Evolutionary conservation across 2,329 filamentous ascomycete species (phyloP).

Genomic region (Verticillium albo-atrum): DNA sequence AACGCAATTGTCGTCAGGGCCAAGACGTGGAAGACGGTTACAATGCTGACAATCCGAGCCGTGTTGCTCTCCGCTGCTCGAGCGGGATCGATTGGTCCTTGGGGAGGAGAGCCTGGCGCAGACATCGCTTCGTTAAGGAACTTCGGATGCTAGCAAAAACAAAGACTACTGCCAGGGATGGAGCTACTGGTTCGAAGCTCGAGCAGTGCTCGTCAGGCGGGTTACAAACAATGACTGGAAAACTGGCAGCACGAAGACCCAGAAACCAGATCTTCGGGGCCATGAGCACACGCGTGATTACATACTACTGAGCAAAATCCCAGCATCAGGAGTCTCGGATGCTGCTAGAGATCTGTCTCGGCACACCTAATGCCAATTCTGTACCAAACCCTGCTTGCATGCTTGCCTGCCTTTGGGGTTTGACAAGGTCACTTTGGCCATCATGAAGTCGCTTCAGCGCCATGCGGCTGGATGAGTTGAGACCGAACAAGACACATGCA

Average conservation of each 20-base stretch:
- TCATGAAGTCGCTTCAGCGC: neutral
- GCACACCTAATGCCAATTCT: neutral
- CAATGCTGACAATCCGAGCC: slow-evolving; percentile 15
- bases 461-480: neutral
- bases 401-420: neutral
- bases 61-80: slow-evolving; percentile 20
- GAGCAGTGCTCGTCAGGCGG: neutral
- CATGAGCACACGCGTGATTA: neutral
- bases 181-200: neutral
- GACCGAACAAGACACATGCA: neutral
- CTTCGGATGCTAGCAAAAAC: neutral
- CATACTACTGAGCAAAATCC: neutral
- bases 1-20: slow-evolving; percentile 13
- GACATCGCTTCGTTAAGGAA: neutral
- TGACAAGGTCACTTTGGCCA: neutral
- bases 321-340: neutral
- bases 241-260: neutral
- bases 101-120: neutral
- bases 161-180: neutral
- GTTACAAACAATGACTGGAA: neutral
- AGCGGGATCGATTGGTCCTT: slow-evolving; percentile 9
- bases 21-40: slow-evolving; percentile 16
- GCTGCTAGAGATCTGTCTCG: neutral
- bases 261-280: neutral
- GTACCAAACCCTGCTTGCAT: neutral